Base-by-base conservation (phyloP, 1,284 basidiomycete genomes). In the Anthracocystis setariae region DNA sequence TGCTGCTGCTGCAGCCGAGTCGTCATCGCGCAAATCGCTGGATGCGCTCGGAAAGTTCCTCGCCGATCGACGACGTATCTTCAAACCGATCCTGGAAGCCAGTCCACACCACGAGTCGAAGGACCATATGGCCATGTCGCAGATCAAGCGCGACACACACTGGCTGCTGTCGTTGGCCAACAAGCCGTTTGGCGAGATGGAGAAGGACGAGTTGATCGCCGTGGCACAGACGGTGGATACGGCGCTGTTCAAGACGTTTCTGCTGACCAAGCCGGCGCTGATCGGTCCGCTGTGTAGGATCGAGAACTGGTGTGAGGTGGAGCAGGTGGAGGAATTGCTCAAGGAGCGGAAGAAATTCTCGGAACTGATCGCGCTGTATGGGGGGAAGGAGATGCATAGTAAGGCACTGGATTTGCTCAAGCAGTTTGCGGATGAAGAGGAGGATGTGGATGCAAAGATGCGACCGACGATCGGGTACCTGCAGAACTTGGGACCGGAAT, bases 291-390 rank as follows among this genome's bases (percentile, higher is more conserved):
- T 98, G 42, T 98, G 95, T 83, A 88, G 96, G 37, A 86, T 95
- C 38, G 89, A 92, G 20, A 98, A 98, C 83, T 98, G 94, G 93
- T 98, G 94, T 84, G 93, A 98, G 79, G 93, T 98, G 0, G 89
- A 90, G 1, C 93, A 98, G 80, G 93, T 98, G 0, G 94, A 98
- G 82, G 92, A 91, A 79, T 88, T 94, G 58, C 84, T 99, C 42
- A 87, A 89, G 69, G 89, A 89, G 33, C 88, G 91, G 29, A 90
- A 91, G 92, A 94, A 94, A 89, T 92, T 89, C 78, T 88, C 89
- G 1, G 96, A 98, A 82, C 87, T 99, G 49, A 89, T 93, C 46
- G 91, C 92, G 81, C 85, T 98, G 37, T 98, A 97, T 82, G 90
- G 92, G 76, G 93, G 93, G 44, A 94, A 94, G 86, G 91, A 91